These are phyloP conservation scores for Aleurites moluccanus DNA, from an alignment of 441 rosid genomes.

Conservation along the genomic window DNA sequence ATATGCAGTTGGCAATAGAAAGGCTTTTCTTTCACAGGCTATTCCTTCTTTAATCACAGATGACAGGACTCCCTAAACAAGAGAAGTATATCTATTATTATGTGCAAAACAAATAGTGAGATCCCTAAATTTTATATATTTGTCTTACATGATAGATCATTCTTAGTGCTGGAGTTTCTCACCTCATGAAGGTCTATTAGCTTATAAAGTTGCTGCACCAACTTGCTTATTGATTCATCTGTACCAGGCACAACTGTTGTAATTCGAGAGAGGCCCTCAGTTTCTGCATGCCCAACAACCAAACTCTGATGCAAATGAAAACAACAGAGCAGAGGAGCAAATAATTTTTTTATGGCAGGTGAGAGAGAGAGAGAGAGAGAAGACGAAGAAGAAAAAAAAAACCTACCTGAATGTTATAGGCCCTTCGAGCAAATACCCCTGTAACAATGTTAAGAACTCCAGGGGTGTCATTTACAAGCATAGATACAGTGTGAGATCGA, in stretches of 20 bases:
- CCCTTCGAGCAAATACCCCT: slow-evolving; percentile 85
- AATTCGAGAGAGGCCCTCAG: slow-evolving; percentile 77
- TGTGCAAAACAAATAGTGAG: not conserved
- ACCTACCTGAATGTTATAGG: slow-evolving; percentile 83
- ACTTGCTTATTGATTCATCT: slow-evolving; percentile 78
- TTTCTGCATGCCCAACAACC: slow-evolving; percentile 89
- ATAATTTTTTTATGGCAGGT: not conserved
- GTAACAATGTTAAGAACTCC: slow-evolving; percentile 88
- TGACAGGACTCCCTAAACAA: not conserved
- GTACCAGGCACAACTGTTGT: slow-evolving; percentile 89
- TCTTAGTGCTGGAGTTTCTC: slow-evolving; percentile 17
- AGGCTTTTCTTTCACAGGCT: not conserved
- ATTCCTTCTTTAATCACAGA: not conserved
- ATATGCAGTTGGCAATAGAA: no score
- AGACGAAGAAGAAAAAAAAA: slow-evolving; percentile 7
- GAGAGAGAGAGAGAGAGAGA: slow-evolving; percentile 13
- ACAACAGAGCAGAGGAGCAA: slow-evolving; percentile 24
- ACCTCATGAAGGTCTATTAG: slow-evolving; percentile 84
- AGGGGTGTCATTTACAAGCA: slow-evolving; percentile 75
- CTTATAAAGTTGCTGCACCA: slow-evolving; percentile 83
- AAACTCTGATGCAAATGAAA: slow-evolving; percentile 58
- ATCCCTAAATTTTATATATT: not conserved
- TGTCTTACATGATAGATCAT: not conserved
- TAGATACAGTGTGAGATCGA: slow-evolving; percentile 76
- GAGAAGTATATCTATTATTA: not conserved